Base-by-base conservation (phyloP, 805 yeast species). In the Starmerella apicola region DNA sequence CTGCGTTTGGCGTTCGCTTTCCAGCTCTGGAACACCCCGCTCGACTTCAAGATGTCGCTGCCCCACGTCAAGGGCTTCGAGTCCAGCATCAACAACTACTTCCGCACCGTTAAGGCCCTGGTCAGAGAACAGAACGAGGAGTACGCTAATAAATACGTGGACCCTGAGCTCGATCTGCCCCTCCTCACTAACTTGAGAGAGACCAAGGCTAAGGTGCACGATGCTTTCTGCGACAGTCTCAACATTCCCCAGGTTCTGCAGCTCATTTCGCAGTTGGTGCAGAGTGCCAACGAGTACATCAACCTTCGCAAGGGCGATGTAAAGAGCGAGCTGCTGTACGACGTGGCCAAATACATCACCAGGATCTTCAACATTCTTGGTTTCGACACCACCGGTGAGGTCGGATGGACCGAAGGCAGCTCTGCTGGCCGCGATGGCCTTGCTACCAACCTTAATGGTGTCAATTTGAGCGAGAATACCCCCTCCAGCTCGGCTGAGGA, bases 11-110 rank as follows among this genome's bases (percentile, higher is more conserved):
- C 86, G 8, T 91, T 91, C 66, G 93, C 94, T 0, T 68, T 83
- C 50, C 83, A 81, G 41, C 84, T 78, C 52, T 91, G 98, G 98
- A 88, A 85, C 55, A 77, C 73, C 54, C 91, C 84, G 47, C 65
- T 91, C 36, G 99, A 91, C 59, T 91, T 91, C 66, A 88, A 88
- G 61, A 88, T 81, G 54, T 66, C 79, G 34, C 65, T 91, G 41
- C 63, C 67, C 40, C 95, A 88, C 57, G 94, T 83, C 21, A 76
- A 70, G 60, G 66, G 86, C 2, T 64, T 73, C 32, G 97, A 91
- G 62, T 65, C 79, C 3, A 61, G 85, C 1, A 59, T 85, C 37
- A 75, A 75, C 48, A 91, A 85, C 57, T 88, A 81, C 57, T 91
- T 91, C 69, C 75, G 78, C 32, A 83, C 74, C 38, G 78, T 84